Evolutionary conservation across 371 early-diverging fungal genomes (phyloP), one percentile per base, ranked within the genome.

Genomic region (Rhizopus sp.): DNA sequence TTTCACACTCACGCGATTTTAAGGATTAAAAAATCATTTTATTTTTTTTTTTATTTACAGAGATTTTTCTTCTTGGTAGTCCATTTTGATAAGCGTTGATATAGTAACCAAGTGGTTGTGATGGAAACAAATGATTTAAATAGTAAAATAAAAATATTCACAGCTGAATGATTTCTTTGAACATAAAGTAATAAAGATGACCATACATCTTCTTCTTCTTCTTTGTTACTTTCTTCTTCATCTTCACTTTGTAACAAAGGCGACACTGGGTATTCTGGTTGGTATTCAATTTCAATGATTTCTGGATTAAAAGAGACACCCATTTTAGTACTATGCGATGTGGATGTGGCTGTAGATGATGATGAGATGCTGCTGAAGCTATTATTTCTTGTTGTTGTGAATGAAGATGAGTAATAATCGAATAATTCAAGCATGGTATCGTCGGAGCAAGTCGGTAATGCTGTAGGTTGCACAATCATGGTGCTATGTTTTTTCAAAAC

Each of bases 271-370:
- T 63, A 60, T 46, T 66, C 66, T 13, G 70, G 70, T 31, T 66
- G 60, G 34, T 66, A 70, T 58, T 66, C 63, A 39, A 70, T 59
- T 49, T 70, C 66, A 29, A 63, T 63, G 6, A 70, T 63, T 38
- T 66, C 63, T 41, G 70, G 66, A 57, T 70, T 70, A 31, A 70
- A 70, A 33, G 59, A 60, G 16, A 70, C 70, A 37, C 47, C 57
- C 56, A 42, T 17, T 47, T 15, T 30, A 39, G 35, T 55, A 33
- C 15, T 46, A 23, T 23, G 23, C 23, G 46, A 29, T n/a, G 40
- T 15, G 33, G 39, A 17, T 40, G 29, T 31, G 15, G 45, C 23
- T 12, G 33, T 60, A 4, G 37, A 23, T 23, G 23, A 23, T 23
- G 23, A 23, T 23, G 23, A 38, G 8, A 56, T 32, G 35, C 54